These are phyloP conservation scores for Dipodascus geniculatus DNA, from an alignment of 805 yeast genomes.

Conservation along the genomic window DNA sequence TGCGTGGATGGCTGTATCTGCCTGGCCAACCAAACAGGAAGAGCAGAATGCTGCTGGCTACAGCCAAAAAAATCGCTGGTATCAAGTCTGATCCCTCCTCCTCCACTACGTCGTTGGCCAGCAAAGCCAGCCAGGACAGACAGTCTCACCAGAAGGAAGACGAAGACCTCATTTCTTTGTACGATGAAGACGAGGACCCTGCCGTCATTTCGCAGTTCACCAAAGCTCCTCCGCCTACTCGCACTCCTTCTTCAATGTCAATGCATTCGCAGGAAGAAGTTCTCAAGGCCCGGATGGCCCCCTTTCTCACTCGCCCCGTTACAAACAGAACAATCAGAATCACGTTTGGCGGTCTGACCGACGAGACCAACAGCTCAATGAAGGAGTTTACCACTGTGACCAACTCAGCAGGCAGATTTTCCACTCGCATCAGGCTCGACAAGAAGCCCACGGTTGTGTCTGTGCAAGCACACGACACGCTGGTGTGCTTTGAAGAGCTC, in stretches of 20 bases:
- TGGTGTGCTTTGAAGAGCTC: conserved; percentile 37
- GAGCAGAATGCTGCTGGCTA: conserved; percentile 52
- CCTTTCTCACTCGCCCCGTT: conserved; percentile 58
- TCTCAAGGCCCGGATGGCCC: conserved; percentile 52
- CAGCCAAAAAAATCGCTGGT: conserved; percentile 58
- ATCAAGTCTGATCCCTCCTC: conserved; percentile 3
- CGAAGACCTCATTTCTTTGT: conserved; percentile 6
- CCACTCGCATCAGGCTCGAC: conserved; percentile 37
- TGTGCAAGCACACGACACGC: conserved; percentile 23
- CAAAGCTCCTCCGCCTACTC: conserved; percentile 5
- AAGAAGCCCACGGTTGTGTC: conserved; percentile 48
- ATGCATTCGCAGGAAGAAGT: conserved; percentile 31
- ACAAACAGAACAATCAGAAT: conserved; percentile 44
- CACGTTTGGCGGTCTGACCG: conserved; percentile 33
- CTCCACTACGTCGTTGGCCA: not conserved
- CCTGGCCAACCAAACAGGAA: conserved; percentile 64
- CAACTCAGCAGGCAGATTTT: conserved; percentile 59
- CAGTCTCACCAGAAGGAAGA: conserved; percentile 7
- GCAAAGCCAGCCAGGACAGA: not conserved
- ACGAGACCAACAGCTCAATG: not conserved
- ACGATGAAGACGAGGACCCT: conserved; percentile 3
- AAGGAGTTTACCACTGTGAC: conserved; percentile 31
- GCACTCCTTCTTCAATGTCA: conserved; percentile 6
- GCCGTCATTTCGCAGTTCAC: conserved; percentile 4
- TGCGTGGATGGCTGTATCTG: conserved; percentile 60